Evolutionary conservation across 2,329 filamentous ascomycete genomes (phyloP).

Genomic region (Stagonosporopsis rhizophila): DNA sequence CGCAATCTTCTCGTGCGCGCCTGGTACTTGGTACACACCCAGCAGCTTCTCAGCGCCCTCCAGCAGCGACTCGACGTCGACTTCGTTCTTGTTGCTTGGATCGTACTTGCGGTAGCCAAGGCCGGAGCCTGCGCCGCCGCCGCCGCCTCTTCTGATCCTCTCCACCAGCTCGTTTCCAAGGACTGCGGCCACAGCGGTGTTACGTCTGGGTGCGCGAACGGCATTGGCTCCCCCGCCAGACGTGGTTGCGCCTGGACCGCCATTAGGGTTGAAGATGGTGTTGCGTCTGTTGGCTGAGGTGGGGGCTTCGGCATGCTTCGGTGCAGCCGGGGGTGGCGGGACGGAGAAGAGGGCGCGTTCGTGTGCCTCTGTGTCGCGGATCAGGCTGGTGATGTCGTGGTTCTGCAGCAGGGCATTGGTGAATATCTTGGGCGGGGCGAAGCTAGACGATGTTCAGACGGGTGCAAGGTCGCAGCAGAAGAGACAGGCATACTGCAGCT

Average conservation of each 20-base stretch:
- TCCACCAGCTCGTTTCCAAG: slow-evolving; percentile 87
- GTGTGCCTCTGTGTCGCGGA: slow-evolving; percentile 93
- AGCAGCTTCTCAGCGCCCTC: slow-evolving; percentile 89
- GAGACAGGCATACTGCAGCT: slow-evolving; percentile 50
- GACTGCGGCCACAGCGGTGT: slow-evolving; percentile 88
- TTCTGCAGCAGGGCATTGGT: slow-evolving; percentile 88
- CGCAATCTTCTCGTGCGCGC: slow-evolving; percentile 78
- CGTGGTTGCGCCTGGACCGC: slow-evolving; percentile 38
- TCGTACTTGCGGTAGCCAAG: slow-evolving; percentile 53
- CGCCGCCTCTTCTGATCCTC: slow-evolving; percentile 70
- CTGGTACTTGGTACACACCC: slow-evolving; percentile 82
- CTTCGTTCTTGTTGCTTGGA: slow-evolving; percentile 66
- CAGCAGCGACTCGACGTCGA: slow-evolving; percentile 86
- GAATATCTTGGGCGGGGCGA: slow-evolving; percentile 91
- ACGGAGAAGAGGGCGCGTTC: slow-evolving; percentile 95
- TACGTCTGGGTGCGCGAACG: slow-evolving; percentile 66
- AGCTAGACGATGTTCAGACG: slow-evolving; percentile 61
- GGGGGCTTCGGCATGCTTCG: slow-evolving; percentile 56
- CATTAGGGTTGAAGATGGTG: slow-evolving; percentile 56
- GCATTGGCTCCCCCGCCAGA: slow-evolving; percentile 50
- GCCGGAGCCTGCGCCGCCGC: slow-evolving; percentile 59
- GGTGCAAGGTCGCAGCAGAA: neutral
- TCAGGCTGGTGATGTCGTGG: slow-evolving; percentile 91
- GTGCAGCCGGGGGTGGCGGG: slow-evolving; percentile 67
- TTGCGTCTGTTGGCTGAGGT: slow-evolving; percentile 53